Evolutionary conservation across 1,284 basidiomycete species (phyloP).

Genomic region (Farysia itapuensis): DNA sequence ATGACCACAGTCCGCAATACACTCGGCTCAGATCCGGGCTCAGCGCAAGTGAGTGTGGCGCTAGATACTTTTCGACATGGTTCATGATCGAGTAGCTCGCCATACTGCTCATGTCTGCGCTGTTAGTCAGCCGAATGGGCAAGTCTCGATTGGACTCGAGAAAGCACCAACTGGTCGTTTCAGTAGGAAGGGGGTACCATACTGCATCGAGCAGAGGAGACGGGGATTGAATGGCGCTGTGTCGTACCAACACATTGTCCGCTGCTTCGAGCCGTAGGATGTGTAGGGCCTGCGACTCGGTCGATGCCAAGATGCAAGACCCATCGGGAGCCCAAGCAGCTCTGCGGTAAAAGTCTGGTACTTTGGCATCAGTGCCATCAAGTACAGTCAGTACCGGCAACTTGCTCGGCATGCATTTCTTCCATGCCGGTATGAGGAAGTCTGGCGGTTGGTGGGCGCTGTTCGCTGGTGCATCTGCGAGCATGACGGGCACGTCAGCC

Average conservation of each 20-base stretch:
- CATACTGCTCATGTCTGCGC: constrained; percentile 11
- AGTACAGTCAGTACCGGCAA: too few species aligned
- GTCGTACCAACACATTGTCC: background rate
- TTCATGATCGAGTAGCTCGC: constrained; percentile 50
- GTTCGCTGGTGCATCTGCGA: too few species aligned
- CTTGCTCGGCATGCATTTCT: too few species aligned
- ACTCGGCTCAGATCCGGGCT: constrained; percentile 39
- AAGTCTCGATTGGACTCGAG: constrained; percentile 37
- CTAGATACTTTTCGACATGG: constrained; percentile 46
- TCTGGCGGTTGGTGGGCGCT: background rate
- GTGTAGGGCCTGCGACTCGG: constrained; percentile 36
- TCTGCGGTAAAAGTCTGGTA: constrained; percentile 26
- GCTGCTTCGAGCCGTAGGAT: constrained; percentile 4
- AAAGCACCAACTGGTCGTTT: constrained; percentile 36
- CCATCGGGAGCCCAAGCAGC: constrained; percentile 42
- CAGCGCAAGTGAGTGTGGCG: constrained; percentile 40
- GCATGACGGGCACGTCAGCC: too few species aligned
- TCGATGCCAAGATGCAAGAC: constrained; percentile 26
- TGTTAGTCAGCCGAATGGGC: constrained; percentile 34
- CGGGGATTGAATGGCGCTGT: constrained; percentile 5
- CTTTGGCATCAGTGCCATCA: too few species aligned
- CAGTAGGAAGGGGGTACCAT: constrained; percentile 42
- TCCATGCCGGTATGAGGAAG: background rate
- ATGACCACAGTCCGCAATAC: constrained; percentile 33
- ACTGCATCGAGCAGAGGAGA: constrained; percentile 38